phyloP scores from a whole-genome alignment of 2,329 filamentous ascomycete genomes.

The Apiospora arundinis region DNA sequence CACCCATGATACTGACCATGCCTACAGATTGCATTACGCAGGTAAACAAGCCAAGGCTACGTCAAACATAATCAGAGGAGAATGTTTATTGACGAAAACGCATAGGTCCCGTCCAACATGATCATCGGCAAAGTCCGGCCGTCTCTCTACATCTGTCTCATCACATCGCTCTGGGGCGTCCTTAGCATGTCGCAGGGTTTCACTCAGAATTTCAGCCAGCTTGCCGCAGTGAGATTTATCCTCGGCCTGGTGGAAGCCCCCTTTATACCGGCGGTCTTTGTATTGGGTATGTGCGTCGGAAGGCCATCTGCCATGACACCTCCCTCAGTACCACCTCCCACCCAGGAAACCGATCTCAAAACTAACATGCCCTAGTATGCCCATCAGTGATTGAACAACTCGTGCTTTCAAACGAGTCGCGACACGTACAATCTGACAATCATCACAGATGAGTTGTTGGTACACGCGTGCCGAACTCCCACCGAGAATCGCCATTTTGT shows the following conservation, averaged over 20 bases:
- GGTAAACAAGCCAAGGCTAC: neutral
- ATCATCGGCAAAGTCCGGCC: constrained; percentile 33
- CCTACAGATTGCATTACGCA: neutral
- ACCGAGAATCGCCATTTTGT: constrained; percentile 47
- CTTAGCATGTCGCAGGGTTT: constrained; percentile 41
- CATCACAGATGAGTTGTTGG: neutral
- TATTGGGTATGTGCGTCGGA: constrained; percentile 25
- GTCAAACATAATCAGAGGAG: neutral
- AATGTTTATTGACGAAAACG: constrained; percentile 2
- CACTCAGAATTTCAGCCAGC: constrained; percentile 33
- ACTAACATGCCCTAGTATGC: neutral
- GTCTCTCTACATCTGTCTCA: constrained; percentile 33
- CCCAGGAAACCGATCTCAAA: neutral
- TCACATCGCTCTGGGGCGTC: constrained; percentile 34
- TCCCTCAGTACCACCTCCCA: too few species aligned
- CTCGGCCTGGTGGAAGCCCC: constrained; percentile 30
- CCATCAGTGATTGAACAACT: too few species aligned
- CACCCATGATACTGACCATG: neutral
- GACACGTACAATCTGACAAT: neutral
- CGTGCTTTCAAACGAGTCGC: too few species aligned
- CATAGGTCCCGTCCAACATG: constrained; percentile 31
- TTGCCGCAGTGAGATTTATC: constrained; percentile 30
- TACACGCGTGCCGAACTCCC: constrained; percentile 38
- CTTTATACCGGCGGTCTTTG: constrained; percentile 31
- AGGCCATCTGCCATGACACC: too few species aligned